Conservation (phyloP, 2,329 filamentous ascomycete genomes). For the Domatiomyces catenatus region DNA sequence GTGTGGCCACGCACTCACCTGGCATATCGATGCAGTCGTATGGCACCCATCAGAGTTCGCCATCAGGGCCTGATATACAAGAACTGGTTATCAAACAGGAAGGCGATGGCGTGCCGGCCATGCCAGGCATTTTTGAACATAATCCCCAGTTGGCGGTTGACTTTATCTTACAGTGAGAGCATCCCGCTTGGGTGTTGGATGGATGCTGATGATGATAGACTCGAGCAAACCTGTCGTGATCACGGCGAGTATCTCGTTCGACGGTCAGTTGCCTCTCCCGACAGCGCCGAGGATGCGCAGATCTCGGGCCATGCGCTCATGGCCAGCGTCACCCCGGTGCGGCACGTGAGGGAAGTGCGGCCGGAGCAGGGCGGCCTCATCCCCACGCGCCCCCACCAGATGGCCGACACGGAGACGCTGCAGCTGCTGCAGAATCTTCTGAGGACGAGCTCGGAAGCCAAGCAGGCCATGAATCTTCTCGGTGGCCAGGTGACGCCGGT, state of each 20-base stretch:
- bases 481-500: slow-evolving; percentile 60
- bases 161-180: slow-evolving; percentile 32
- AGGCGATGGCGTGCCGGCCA: slow-evolving; percentile 9
- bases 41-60: slow-evolving; percentile 13
- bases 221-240: slow-evolving; percentile 81
- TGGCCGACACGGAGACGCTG: slow-evolving; percentile 53
- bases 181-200: not conserved
- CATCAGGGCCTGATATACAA: slow-evolving; percentile 11
- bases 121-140: slow-evolving; percentile 28
- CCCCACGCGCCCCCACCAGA: slow-evolving; percentile 49
- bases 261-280: slow-evolving; percentile 34
- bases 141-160: slow-evolving; percentile 34
- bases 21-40: slow-evolving; percentile 1
- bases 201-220: slow-evolving; percentile 20
- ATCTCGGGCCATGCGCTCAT: slow-evolving; percentile 83
- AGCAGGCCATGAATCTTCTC: slow-evolving; percentile 57
- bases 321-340: slow-evolving; percentile 71
- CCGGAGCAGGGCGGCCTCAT: slow-evolving; percentile 20
- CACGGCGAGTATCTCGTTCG: slow-evolving; percentile 68
- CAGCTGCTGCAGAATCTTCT: slow-evolving; percentile 62
- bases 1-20: slow-evolving; percentile 13
- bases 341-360: slow-evolving; percentile 41
- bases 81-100: slow-evolving; percentile 15
- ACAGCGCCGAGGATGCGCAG: slow-evolving; percentile 45
- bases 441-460: slow-evolving; percentile 66